phyloP scores from a whole-genome alignment of 495 filamentous ascomycete genomes.

The Penicillium cinerascens region DNA sequence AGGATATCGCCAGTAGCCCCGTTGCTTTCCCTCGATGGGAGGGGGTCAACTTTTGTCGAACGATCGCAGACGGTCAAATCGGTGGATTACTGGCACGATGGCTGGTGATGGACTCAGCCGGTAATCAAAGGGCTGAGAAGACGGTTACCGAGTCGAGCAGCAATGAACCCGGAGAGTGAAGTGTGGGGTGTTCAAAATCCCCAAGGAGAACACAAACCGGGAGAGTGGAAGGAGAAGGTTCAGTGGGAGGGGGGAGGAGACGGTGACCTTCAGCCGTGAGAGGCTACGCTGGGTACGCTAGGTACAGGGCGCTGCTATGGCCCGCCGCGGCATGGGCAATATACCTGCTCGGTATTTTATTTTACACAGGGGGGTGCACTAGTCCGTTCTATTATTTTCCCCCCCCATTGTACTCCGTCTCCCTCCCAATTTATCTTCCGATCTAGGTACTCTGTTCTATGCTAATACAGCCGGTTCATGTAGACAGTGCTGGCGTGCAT shows the following conservation, averaged over 20 bases:
- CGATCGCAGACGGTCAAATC: constrained; percentile 17
- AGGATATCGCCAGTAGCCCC: neutral
- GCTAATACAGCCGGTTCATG: neutral
- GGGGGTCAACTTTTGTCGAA: constrained; percentile 8
- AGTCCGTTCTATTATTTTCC: too few relatives aligned
- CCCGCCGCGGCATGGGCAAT: neutral
- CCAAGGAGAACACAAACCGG: neutral
- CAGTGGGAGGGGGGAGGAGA: constrained; percentile 5
- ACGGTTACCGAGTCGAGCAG: neutral
- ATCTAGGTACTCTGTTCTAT: neutral
- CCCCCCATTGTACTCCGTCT: too few relatives aligned
- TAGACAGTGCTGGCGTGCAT: neutral
- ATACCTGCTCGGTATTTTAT: neutral
- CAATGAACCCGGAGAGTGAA: neutral
- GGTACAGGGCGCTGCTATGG: constrained; percentile 8
- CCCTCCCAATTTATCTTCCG: too few relatives aligned
- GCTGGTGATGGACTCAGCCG: neutral
- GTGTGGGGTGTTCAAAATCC: neutral
- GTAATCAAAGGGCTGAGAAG: neutral
- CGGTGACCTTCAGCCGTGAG: constrained; percentile 6
- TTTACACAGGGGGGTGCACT: neutral
- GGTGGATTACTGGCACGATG: neutral
- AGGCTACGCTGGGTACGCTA: neutral
- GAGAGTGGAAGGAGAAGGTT: constrained; percentile 3
- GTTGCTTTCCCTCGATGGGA: neutral